Percentiles rank a stretch among this genome's conserved stretches.
Evolutionary conservation across 768 basidiomycete species (phyloP).

Genomic region (Naganishia kalamii): DNA sequence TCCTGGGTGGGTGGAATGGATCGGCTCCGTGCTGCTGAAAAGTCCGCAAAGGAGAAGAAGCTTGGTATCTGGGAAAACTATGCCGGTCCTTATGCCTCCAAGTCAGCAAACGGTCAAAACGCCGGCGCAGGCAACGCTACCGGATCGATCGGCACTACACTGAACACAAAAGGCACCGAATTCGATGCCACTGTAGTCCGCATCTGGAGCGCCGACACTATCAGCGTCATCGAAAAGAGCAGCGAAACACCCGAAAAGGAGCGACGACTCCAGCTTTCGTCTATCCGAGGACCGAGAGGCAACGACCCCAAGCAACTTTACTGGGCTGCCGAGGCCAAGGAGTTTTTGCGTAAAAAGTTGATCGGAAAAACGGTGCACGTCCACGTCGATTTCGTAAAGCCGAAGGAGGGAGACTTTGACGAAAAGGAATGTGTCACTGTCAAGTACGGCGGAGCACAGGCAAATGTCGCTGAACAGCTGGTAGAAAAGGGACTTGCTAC

Average conservation of each 20-base stretch:
- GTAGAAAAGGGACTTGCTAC: constrained; percentile 88
- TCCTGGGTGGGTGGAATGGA: constrained; percentile 78
- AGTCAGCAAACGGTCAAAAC: constrained; percentile 49
- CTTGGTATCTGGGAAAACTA: constrained; percentile 45
- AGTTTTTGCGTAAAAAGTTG: constrained; percentile 82
- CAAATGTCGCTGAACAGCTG: constrained; percentile 80
- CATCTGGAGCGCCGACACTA: constrained; percentile 86
- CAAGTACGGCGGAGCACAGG: constrained; percentile 73
- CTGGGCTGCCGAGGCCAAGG: constrained; percentile 85
- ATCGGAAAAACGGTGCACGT: constrained; percentile 59
- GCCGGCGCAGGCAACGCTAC: constrained; percentile 22
- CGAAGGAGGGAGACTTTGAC: constrained; percentile 85
- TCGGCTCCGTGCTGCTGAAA: constrained; percentile 76
- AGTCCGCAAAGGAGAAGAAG: constrained; percentile 54
- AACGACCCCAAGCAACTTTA: constrained; percentile 78
- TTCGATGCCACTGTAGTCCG: constrained; percentile 81
- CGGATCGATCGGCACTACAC: constrained; percentile 21
- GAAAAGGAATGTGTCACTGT: constrained; percentile 88
- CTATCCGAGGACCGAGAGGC: constrained; percentile 75
- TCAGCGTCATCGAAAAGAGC: constrained; percentile 67
- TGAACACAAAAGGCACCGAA: constrained; percentile 34
- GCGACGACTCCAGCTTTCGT: constrained; percentile 76
- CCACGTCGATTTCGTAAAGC: constrained; percentile 76
- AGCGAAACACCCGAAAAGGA: constrained; percentile 60
- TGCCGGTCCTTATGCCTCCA: constrained; percentile 23